Evolutionary conservation across 169 alveolate species (phyloP).

Genomic region (Eimeria praecox): DNA sequence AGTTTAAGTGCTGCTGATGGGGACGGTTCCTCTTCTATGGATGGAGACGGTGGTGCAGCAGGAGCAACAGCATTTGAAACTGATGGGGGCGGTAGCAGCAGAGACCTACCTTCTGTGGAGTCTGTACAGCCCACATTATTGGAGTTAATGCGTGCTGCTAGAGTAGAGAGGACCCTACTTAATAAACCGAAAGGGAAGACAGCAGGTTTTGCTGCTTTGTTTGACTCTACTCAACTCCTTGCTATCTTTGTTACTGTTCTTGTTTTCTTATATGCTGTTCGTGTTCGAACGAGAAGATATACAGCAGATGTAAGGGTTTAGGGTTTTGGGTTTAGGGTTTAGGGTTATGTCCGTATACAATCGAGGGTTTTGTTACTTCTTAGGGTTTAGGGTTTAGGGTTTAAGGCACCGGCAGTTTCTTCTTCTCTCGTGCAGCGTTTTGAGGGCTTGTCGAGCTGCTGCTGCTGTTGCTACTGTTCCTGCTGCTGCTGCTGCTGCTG

Average conservation of each 20-base stretch:
- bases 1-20: not conserved
- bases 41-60: not conserved
- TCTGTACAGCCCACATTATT: not conserved
- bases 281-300: constrained; percentile 21
- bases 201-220: not conserved
- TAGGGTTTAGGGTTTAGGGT: not conserved
- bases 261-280: constrained; percentile 21
- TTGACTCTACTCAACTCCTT: not conserved
- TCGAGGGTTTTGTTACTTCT: no score
- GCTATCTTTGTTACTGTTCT: constrained; percentile 1
- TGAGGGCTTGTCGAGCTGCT: not conserved
- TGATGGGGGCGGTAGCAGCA: not conserved
- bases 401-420: not conserved
- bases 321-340: not conserved
- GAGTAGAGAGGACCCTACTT: not conserved
- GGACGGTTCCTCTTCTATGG: not conserved
- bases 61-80: not conserved
- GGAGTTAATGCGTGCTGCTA: not conserved
- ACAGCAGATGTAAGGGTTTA: constrained; percentile 16
- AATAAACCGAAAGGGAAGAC: not conserved
- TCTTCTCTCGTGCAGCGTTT: not conserved
- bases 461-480: constrained; percentile 27
- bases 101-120: not conserved
- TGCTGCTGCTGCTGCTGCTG: not conserved
- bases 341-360: no score